These are phyloP conservation scores for Aspergillus glaucus DNA, from an alignment of 2,329 filamentous ascomycete genomes.

Conservation along the genomic window DNA sequence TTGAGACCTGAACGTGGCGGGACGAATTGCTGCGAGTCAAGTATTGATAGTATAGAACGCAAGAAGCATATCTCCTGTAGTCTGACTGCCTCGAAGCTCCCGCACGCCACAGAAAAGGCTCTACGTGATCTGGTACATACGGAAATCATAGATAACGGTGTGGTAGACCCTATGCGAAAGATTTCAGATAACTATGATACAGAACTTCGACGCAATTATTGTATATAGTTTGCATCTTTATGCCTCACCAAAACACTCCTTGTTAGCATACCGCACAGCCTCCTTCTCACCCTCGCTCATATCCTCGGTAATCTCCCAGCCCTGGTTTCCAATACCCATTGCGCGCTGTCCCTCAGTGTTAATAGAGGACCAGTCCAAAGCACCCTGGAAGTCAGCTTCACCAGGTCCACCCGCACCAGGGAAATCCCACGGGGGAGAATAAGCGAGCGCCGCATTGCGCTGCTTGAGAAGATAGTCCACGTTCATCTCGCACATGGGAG, in stretches of 20 bases:
- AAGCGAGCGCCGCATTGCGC: conserved; percentile 62
- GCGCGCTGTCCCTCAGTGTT: conserved; percentile 46
- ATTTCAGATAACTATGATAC: no score
- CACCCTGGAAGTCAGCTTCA: conserved; percentile 35
- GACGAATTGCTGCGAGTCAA: no score
- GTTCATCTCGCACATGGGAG: conserved; percentile 70
- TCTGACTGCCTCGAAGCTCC: no score
- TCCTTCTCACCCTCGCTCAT: conserved; percentile 48
- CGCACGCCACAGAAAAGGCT: no score
- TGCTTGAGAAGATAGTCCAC: conserved; percentile 65
- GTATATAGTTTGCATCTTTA: neutral
- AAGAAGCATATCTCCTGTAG: no score
- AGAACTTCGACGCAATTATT: no score
- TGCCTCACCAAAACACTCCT: conserved; percentile 42
- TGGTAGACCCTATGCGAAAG: no score
- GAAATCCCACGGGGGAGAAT: conserved; percentile 64
- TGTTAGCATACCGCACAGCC: conserved; percentile 49
- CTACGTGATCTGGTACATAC: no score
- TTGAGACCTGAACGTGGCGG: no score
- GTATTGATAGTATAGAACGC: no score
- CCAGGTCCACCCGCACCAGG: conserved; percentile 49
- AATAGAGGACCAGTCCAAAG: conserved; percentile 34
- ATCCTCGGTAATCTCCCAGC: conserved; percentile 43
- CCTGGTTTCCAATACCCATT: conserved; percentile 48
- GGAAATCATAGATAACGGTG: no score